phyloP scores from a whole-genome alignment of 345 rosid species.

The Eucalyptus lansdowneana region DNA sequence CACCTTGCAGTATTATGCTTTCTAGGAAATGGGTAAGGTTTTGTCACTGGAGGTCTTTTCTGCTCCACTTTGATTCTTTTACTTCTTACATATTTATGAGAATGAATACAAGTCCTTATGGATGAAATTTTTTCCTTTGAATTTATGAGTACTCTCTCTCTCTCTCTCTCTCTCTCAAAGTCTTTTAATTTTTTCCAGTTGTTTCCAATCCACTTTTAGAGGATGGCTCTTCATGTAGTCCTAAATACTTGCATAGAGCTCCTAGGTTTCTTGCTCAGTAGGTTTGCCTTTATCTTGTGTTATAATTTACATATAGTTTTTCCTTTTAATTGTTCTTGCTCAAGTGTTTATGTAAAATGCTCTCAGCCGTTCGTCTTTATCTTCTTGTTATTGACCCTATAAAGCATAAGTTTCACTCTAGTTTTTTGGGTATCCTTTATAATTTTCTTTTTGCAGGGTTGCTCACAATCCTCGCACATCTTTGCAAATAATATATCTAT shows the following conservation, averaged over 20 bases:
- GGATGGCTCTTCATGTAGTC: neutral
- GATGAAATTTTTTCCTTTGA: neutral
- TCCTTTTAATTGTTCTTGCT: neutral
- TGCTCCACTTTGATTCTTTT: neutral
- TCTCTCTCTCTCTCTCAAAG: neutral
- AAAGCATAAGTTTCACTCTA: neutral
- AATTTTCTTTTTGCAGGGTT: slow-evolving; percentile 37
- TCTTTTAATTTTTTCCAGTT: neutral
- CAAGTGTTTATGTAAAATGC: neutral
- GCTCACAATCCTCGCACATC: slow-evolving; percentile 91
- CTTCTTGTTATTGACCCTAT: neutral
- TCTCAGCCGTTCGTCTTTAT: neutral
- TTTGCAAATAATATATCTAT: slow-evolving; percentile 87
- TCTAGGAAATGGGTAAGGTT: neutral
- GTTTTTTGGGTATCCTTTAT: neutral
- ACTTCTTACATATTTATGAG: neutral
- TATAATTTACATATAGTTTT: neutral
- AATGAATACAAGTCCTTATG: neutral
- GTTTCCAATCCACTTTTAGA: neutral
- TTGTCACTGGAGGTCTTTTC: neutral
- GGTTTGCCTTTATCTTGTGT: neutral
- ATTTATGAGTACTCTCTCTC: neutral
- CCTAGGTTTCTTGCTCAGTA: neutral
- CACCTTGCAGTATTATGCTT: neutral
- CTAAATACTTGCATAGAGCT: neutral